These are phyloP conservation scores for Rhodotorula sp. DNA, from an alignment of 1,284 basidiomycete species.

Conservation along the genomic window DNA sequence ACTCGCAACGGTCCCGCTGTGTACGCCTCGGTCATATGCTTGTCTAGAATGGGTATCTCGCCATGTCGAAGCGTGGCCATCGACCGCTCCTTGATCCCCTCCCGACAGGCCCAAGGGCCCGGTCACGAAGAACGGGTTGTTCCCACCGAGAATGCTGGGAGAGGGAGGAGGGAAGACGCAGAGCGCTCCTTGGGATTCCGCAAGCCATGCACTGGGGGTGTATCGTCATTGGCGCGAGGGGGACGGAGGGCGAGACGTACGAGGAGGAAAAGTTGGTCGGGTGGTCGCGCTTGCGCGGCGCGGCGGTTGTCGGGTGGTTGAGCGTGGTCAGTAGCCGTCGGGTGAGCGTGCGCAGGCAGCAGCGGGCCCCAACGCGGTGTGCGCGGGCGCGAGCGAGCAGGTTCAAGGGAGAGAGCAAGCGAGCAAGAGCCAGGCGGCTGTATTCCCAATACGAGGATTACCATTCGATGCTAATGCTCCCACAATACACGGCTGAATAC, in stretches of 20 bases:
- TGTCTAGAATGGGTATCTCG: constrained; percentile 15
- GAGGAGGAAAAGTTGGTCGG: neutral
- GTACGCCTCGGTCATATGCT: constrained; percentile 27
- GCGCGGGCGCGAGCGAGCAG: neutral
- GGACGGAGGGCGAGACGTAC: neutral
- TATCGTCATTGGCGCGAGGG: neutral
- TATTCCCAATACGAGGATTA: neutral
- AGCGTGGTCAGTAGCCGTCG: too few relatives aligned
- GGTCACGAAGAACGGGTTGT: neutral
- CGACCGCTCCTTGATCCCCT: too few relatives aligned
- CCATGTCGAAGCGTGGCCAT: neutral
- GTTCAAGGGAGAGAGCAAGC: neutral
- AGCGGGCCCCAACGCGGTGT: neutral
- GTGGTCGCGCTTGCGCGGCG: too few relatives aligned
- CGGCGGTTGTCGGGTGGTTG: too few relatives aligned
- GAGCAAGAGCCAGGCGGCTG: neutral
- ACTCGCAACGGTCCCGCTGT: too few relatives aligned
- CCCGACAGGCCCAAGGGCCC: neutral
- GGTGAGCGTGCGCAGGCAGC: too few relatives aligned
- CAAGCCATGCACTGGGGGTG: constrained; percentile 23
- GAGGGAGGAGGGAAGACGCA: neutral
- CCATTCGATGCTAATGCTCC: too few relatives aligned
- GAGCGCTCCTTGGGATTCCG: neutral
- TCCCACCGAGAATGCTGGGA: neutral
- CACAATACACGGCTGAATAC: too few relatives aligned